These are phyloP conservation scores for Perkinsus chesapeaki DNA, from an alignment of 169 alveolate species.

Conservation along the genomic window DNA sequence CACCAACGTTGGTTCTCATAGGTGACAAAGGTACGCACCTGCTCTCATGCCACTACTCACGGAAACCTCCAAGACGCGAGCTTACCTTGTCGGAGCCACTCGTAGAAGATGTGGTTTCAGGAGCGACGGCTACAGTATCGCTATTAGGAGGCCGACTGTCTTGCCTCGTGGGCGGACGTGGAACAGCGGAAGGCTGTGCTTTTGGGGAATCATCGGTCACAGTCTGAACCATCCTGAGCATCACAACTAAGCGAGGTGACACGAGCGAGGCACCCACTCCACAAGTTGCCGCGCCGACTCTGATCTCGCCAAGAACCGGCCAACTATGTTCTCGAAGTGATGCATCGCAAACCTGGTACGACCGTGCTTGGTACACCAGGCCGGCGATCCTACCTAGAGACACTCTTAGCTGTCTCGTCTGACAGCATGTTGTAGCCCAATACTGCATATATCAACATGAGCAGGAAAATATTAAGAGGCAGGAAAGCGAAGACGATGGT, in stretches of 20 bases:
- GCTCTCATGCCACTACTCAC: neutral
- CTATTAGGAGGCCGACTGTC: neutral
- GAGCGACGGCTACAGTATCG: neutral
- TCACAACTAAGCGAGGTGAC: neutral
- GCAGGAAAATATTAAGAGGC: neutral
- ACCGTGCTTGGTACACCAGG: neutral
- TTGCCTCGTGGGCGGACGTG: neutral
- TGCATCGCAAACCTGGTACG: neutral
- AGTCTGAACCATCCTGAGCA: neutral
- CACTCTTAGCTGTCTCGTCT: neutral
- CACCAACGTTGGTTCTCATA: neutral
- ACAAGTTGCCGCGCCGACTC: neutral
- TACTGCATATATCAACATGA: neutral
- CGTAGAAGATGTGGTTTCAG: neutral
- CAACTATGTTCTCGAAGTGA: neutral
- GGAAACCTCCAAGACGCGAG: neutral
- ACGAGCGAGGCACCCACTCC: neutral
- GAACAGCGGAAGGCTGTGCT: neutral
- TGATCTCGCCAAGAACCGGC: neutral
- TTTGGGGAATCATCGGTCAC: neutral
- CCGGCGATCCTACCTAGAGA: neutral
- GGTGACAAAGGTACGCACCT: neutral
- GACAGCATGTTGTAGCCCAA: neutral
- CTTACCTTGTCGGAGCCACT: neutral
- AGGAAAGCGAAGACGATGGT: neutral